Evolutionary conservation across 2,329 filamentous ascomycete species (phyloP).

Genomic region (Exophiala xenobiotica): DNA sequence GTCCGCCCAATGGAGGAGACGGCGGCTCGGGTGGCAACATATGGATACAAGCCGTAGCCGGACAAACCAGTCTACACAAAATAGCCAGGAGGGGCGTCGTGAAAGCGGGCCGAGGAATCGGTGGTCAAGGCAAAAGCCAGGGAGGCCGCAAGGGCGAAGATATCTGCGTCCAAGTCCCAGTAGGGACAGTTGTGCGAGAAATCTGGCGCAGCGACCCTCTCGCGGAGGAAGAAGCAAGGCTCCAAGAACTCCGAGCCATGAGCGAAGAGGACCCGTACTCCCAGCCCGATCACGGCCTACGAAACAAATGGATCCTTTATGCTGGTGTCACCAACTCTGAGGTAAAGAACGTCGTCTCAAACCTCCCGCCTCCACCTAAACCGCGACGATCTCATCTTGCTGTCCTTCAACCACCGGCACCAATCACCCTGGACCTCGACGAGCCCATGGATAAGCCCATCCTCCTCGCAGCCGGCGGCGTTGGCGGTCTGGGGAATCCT

Average conservation of each 20-base stretch:
- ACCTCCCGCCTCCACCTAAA: conserved; percentile 41
- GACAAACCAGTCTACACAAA: conserved; percentile 92
- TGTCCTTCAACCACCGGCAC: conserved; percentile 68
- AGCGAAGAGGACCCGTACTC: conserved; percentile 45
- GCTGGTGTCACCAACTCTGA: conserved; percentile 59
- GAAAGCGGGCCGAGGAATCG: conserved; percentile 45
- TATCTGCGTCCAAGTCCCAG: conserved; percentile 82
- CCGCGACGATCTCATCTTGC: conserved; percentile 58
- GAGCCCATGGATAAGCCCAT: conserved; percentile 79
- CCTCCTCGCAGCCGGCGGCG: conserved; percentile 79
- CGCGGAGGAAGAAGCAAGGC: conserved; percentile 60
- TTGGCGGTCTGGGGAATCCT: conserved; percentile 89
- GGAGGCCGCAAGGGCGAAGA: conserved; percentile 80
- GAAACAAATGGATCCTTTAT: conserved; percentile 80
- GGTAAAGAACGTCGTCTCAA: conserved; percentile 16
- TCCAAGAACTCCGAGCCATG: conserved; percentile 33
- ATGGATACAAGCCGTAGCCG: conserved; percentile 89
- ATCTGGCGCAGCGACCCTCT: conserved; percentile 74
- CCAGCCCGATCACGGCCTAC: conserved; percentile 34
- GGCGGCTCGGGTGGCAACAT: conserved; percentile 88
- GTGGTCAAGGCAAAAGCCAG: conserved; percentile 49
- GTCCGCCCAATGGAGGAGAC: conserved; percentile 91
- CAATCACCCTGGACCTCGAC: conserved; percentile 71
- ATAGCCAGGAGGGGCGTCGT: conserved; percentile 71
- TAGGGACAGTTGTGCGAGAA: conserved; percentile 88